Base-by-base conservation (phyloP, 2,329 filamentous ascomycete species). In the Bipolaris zeicola region DNA sequence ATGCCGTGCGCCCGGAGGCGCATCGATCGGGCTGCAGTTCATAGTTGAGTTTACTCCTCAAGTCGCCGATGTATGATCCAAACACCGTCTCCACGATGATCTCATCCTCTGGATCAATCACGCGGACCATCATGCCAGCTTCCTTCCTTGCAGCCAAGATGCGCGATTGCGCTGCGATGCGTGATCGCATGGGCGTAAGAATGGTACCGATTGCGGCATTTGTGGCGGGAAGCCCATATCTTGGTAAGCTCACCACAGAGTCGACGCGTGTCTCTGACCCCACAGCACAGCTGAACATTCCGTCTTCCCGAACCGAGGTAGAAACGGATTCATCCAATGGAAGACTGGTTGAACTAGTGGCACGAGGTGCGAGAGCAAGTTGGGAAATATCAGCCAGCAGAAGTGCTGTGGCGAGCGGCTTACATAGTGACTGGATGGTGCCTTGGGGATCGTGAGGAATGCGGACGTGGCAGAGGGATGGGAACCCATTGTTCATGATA, bases 391-490 rank as follows among this genome's bases (percentile, higher is more conserved):
- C 71, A 1, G 60, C 57, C 1, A 82, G 79, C 20, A 83, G 76
- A 38, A 86, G 81, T 18, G 85, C 78, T 28, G 80, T 80, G 28
- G 83, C 83, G 3, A 82, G 77, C 0, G 89, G 89, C 41, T 82
- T 83, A 72, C 90, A 93, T 1, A 92, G 80, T 1, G 80, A 76
- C 74, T 93, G 90, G 60, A 92, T 85, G 6, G 84, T 64, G 24
- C 89, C 90, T 5, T 90, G 84, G 1, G 88, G 83, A 62, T 93
- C 90, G 55, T 85, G 85, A 1, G 89, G 90, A 0, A 85, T 80
- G 51, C 89, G 85, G 16, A 92, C 76, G 1, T 70, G 77, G 8
- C 77, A 79, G 8, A 93, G 80, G 0, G 77, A 71, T 0, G 90
- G 89, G 66, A 93, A 90, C 0, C 85, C 86, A 4, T 78, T 77